Evolutionary conservation across 192 early-diverging fungal genomes (phyloP), one percentile per base, ranked within the genome.

Genomic region (Backusella parvicylindrica): DNA sequence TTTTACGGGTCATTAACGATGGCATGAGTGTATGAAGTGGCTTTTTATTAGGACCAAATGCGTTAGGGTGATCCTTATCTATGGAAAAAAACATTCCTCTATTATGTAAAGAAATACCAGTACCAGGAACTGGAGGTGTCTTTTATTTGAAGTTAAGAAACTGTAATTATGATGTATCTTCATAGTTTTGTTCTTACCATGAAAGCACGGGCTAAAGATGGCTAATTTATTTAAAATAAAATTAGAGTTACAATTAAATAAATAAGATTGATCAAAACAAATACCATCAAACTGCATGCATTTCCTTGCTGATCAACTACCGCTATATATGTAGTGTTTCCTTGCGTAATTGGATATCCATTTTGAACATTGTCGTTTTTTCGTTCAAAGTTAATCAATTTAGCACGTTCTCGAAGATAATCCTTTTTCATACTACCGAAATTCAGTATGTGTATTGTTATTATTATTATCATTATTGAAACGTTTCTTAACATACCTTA

Each of bases 1-100:
- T 63, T 26, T 79, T 75, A 0, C 64, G 53, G 0, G 89, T 92
- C 16, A 87, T 84, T 83, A 92, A 87, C 16, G 88, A 88, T 4
- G 89, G 91, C 36, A 94, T 91, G 50, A 94, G 92, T 1, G 93
- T 94, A 83, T 94, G 93, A 71, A 90, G 92, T 0, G 93, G 91
- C 3, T 92, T 83, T 79, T 94, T 94, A 16, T 60, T 38, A 2
- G 90, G 90, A 37, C 72, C 90, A 38, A 94, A 81, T 36, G 83
- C 76, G 73, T 93, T 94, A 9, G 91, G 83, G 75, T 89, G 85
- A 5, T 35, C 67, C 37, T 84, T 79, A n/a, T 89, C 84, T 31
- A 92, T 63, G 16, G 83, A 75, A 78, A 94, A 94, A 65, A 88
- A 86, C 31, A 79, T 70, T 1, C 92, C 93, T n/a, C 93, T 86